A percentile compares a stretch with the other conserved stretches of the same genome.
These are phyloP conservation scores for Daldinia decipiens DNA, from an alignment of 495 filamentous ascomycete species.

Conservation along the genomic window DNA sequence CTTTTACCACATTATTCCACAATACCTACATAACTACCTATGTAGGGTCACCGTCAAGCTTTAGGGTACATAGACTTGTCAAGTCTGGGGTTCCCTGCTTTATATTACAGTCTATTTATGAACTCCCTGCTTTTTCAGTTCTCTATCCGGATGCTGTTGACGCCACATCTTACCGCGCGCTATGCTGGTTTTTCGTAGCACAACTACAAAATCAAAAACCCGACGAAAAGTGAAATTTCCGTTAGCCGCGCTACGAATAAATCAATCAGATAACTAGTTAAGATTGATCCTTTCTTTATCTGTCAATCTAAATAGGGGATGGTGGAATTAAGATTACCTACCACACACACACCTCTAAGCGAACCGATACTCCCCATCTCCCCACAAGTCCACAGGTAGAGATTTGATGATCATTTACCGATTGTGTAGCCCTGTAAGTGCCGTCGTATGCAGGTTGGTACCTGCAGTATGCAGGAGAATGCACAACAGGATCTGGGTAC, in stretches of 20 bases:
- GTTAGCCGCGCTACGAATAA: constrained; percentile 29
- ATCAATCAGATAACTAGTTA: constrained; percentile 27
- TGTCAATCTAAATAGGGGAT: constrained; percentile 31
- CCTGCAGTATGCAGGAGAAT: constrained; percentile 44
- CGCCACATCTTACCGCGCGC: constrained; percentile 32
- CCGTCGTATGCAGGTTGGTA: constrained; percentile 37
- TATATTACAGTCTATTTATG: constrained; percentile 1
- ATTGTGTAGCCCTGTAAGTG: constrained; percentile 12
- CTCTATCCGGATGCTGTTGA: constrained; percentile 2
- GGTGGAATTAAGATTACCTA: constrained; percentile 33
- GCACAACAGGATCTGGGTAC: constrained; percentile 17
- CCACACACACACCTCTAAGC: constrained; percentile 34
- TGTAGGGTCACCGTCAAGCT: no score
- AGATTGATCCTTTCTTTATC: constrained; percentile 36
- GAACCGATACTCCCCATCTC: constrained; percentile 25
- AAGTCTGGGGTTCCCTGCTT: constrained; percentile 14
- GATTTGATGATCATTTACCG: constrained; percentile 37
- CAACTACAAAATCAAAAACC: background rate
- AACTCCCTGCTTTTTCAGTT: constrained; percentile 1
- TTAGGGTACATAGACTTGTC: background rate
- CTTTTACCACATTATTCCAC: no score
- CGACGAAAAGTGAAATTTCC: constrained; percentile 21
- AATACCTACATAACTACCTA: no score
- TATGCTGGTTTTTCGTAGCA: constrained; percentile 16
- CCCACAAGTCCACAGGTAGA: constrained; percentile 9